phyloP scores from a whole-genome alignment of 2,329 filamentous ascomycete species.

The Nannizzia gypsea region DNA sequence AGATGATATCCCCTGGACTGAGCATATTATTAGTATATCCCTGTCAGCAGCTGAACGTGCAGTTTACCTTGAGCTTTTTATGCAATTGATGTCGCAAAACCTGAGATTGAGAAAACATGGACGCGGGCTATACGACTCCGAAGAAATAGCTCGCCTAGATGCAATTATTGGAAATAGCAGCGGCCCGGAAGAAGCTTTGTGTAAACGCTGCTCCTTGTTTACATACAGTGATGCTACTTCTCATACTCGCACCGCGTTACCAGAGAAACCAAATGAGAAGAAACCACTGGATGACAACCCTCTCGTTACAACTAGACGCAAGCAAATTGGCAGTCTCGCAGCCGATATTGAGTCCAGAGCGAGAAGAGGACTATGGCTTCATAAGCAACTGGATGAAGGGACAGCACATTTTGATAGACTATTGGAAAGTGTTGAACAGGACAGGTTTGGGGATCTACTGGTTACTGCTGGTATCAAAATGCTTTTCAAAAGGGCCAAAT shows the following conservation, averaged over 20 bases:
- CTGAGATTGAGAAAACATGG: constrained; percentile 30
- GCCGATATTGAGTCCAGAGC: constrained; percentile 18
- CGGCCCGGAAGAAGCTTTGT: constrained; percentile 43
- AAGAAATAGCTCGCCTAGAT: constrained; percentile 31
- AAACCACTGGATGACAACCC: neutral
- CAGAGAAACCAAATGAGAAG: neutral
- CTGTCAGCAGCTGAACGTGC: constrained; percentile 40
- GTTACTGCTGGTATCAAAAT: constrained; percentile 18
- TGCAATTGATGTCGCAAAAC: constrained; percentile 41
- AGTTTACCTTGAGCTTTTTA: constrained; percentile 45
- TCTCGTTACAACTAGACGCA: neutral
- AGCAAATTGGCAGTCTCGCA: constrained; percentile 18
- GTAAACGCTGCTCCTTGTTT: constrained; percentile 36
- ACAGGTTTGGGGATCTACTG: constrained; percentile 22
- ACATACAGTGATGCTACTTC: neutral
- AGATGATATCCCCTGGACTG: constrained; percentile 34
- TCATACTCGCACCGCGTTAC: neutral
- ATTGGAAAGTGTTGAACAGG: constrained; percentile 18
- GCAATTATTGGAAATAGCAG: constrained; percentile 35
- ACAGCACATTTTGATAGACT: constrained; percentile 22
- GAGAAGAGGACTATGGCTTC: constrained; percentile 23
- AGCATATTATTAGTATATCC: constrained; percentile 34
- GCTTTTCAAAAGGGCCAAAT: constrained; percentile 16
- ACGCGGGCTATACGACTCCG: constrained; percentile 19
- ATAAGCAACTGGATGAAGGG: constrained; percentile 16